Conservation (phyloP, 805 yeast genomes). For the Wickerhamia fluorescens region DNA sequence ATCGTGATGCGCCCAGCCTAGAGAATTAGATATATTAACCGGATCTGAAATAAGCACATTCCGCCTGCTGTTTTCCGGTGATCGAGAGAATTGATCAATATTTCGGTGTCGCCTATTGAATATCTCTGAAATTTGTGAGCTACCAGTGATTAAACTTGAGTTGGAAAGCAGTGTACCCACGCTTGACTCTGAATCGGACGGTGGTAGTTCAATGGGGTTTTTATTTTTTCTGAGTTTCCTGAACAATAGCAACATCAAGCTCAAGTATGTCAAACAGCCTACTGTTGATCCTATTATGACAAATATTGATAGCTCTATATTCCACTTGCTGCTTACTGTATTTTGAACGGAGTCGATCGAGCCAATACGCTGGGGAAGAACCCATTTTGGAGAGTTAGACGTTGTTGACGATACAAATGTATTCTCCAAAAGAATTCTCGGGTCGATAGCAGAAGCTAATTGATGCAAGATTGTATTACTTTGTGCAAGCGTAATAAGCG, state of each 20-base stretch:
- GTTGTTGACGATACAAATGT: no score
- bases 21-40: conserved; percentile 60
- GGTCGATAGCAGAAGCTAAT: conserved; percentile 68
- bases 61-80: conserved; percentile 27
- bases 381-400: no score
- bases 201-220: conserved; percentile 31
- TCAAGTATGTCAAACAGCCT: conserved; percentile 65
- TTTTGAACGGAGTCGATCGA: conserved; percentile 23
- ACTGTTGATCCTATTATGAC: conserved; percentile 72
- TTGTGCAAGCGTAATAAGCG: conserved; percentile 60
- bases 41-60: conserved; percentile 53
- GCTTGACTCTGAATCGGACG: conserved; percentile 36
- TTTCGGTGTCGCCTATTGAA: no score
- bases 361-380: no score
- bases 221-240: conserved; percentile 40
- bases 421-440: conserved; percentile 54
- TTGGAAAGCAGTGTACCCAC: no score
- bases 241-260: conserved; percentile 49
- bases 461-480: conserved; percentile 45
- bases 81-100: no score
- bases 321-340: conserved; percentile 18
- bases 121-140: no score
- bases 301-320: conserved; percentile 69
- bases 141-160: no score
- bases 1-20: conserved; percentile 52